Evolutionary conservation across 352 stramenopile genomes (phyloP).

Genomic region (Globisporangium apiculatum): DNA sequence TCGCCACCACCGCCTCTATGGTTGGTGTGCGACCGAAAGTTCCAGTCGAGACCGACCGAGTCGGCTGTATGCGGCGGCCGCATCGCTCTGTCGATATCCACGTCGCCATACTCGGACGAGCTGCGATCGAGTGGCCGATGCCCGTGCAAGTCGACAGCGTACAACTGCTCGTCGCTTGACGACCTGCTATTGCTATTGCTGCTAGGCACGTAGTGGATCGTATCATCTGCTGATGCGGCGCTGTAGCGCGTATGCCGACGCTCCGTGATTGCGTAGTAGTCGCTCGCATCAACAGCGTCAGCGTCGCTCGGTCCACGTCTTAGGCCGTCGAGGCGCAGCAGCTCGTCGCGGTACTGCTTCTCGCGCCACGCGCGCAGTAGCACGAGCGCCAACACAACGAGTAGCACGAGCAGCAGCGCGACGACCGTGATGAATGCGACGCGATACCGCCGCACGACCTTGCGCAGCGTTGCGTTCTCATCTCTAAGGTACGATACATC

Average conservation of each 20-base stretch:
- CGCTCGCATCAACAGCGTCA: background rate
- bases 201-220: background rate
- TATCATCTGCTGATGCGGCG: no score
- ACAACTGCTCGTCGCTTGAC: conserved; percentile 3
- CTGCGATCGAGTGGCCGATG: background rate
- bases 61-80: conserved; percentile 3
- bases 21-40: conserved; percentile 11
- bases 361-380: conserved; percentile 12
- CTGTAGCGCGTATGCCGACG: conserved; percentile 5
- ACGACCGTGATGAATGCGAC: conserved; percentile 6
- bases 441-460: conserved; percentile 2
- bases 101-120: no score
- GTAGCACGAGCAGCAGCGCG: conserved; percentile 7
- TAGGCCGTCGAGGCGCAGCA: background rate
- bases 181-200: conserved; percentile 8
- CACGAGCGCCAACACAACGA: conserved; percentile 8
- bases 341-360: conserved; percentile 11
- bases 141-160: background rate
- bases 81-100: background rate
- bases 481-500: conserved; percentile 8
- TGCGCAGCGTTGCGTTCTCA: conserved; percentile 8
- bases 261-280: conserved; percentile 2
- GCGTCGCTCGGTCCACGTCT: no score
- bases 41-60: conserved; percentile 11
- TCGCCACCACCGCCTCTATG: background rate